Evolutionary conservation across 1,284 basidiomycete genomes (phyloP).

Genomic region (Lentinula novae-zelandiae): DNA sequence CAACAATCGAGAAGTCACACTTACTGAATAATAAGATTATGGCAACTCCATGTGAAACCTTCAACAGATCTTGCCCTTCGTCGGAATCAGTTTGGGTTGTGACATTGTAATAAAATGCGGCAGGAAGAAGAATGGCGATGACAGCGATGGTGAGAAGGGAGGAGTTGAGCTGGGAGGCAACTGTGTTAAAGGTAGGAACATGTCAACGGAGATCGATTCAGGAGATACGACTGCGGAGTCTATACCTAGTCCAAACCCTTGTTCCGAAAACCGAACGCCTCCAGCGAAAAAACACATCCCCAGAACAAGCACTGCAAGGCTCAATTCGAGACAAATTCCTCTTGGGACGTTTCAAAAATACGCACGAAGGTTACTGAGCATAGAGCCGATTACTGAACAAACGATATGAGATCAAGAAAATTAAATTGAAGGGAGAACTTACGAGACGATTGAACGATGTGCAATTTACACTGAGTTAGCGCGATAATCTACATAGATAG

Average conservation of each 20-base stretch:
- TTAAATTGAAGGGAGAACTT: conserved; percentile 28
- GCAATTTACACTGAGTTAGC: conserved; percentile 74
- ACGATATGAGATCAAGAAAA: conserved; percentile 6
- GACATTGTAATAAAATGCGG: conserved; percentile 55
- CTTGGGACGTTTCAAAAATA: not conserved
- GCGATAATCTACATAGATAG: conserved; percentile 64
- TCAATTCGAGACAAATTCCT: conserved; percentile 10
- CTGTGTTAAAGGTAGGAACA: conserved; percentile 30
- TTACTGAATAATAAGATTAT: conserved; percentile 77
- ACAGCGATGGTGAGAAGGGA: conserved; percentile 77
- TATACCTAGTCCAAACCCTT: conserved; percentile 68
- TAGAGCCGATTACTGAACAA: conserved; percentile 69
- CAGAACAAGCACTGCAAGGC: conserved; percentile 63
- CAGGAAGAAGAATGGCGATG: conserved; percentile 78
- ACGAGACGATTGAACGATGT: conserved; percentile 81
- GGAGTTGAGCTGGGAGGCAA: conserved; percentile 76
- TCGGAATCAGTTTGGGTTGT: conserved; percentile 23
- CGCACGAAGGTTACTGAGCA: conserved; percentile 74
- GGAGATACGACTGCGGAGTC: not conserved
- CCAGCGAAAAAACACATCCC: conserved; percentile 81
- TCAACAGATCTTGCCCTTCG: conserved; percentile 52
- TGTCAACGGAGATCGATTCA: not conserved
- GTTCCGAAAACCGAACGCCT: conserved; percentile 65
- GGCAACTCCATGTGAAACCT: conserved; percentile 76
- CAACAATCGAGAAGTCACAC: conserved; percentile 21